Base-by-base conservation (phyloP, 768 basidiomycete genomes). In the Russula griseocarnosa region DNA sequence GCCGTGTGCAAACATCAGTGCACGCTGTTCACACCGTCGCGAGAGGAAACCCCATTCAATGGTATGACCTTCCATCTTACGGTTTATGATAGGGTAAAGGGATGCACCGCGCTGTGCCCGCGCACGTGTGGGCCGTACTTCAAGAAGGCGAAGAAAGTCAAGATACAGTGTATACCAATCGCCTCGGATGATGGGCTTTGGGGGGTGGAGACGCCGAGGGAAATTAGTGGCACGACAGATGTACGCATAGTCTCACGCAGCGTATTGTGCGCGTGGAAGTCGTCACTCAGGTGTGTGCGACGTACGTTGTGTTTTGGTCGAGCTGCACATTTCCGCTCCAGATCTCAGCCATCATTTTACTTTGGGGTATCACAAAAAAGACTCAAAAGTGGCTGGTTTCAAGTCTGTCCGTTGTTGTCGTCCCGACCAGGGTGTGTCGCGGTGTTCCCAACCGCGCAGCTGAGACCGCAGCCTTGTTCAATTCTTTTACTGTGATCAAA, bases 361-460 rank as follows among this genome's bases (percentile, higher is more conserved):
- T 16, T 70, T 53, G 69, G 69, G 69, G 70, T 18, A 67, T 77
- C 51, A 63, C 38, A n/a, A n/a, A n/a, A n/a, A n/a, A n/a, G 57
- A 44, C 68, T 38, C 83, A 1, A 60, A 46, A 4, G 79, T 90
- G 11, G 87, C 76, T 2, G 83, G 81, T 1, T 88, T 90, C 79
- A 92, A 92, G 72, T 88, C 87, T 10, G 80, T 90, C 49, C 79
- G 83, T 1, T 89, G 88, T 73, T 92, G 92, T 71, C 83, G 90
- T 52, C 87, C 88, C 0, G 90, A 90, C 2, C 76, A 92, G 50
- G 78, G 84, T 6, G 77, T 92, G 28, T 70, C 74, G 2, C n/a
- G 63, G 74, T 0, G 64, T 67, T 3, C 65, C 60, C 13, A 72
- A 74, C 26, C 75, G 74, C 54, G 16, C 32, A 6, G 55, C 40